Conservation (phyloP, 78 protist genomes). For the Fonticula alba region DNA sequence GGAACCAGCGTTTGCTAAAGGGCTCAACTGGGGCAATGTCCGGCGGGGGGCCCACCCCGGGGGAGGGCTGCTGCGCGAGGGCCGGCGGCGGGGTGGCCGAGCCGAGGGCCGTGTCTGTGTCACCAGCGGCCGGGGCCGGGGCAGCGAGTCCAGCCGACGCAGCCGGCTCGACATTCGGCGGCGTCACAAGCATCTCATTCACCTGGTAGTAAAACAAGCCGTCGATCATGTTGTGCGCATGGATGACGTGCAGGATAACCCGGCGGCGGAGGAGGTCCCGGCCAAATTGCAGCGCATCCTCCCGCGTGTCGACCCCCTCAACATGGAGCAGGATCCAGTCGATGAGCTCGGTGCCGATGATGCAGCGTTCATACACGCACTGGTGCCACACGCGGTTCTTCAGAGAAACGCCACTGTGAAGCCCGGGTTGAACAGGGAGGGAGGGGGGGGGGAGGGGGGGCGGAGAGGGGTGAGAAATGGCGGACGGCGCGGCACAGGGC, state of each 20-base stretch:
- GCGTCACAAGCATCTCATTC: neutral
- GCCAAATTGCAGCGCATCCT: neutral
- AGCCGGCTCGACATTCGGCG: too few relatives aligned
- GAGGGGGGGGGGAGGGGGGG: neutral
- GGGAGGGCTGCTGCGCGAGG: too few relatives aligned
- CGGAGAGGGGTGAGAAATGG: neutral
- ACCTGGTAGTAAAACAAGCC: neutral
- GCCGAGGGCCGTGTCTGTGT: too few relatives aligned
- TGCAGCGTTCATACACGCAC: neutral
- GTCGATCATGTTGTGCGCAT: too few relatives aligned
- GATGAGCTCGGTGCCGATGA: neutral
- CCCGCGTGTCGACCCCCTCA: neutral
- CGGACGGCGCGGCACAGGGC: neutral
- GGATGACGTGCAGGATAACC: neutral
- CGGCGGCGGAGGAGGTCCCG: neutral
- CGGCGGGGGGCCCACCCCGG: too few relatives aligned
- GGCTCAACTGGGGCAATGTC: too few relatives aligned
- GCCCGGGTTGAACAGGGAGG: neutral
- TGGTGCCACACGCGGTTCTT: neutral
- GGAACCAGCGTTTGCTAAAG: too few relatives aligned
- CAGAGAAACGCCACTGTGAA: neutral
- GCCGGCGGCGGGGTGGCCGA: too few relatives aligned
- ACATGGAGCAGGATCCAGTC: conserved; percentile 1
- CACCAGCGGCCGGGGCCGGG: too few relatives aligned
- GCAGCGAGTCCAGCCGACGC: too few relatives aligned